Evolutionary conservation across 805 yeast genomes (phyloP), one percentile per base, ranked within the genome.

Genomic region (Spathaspora passalidarum): DNA sequence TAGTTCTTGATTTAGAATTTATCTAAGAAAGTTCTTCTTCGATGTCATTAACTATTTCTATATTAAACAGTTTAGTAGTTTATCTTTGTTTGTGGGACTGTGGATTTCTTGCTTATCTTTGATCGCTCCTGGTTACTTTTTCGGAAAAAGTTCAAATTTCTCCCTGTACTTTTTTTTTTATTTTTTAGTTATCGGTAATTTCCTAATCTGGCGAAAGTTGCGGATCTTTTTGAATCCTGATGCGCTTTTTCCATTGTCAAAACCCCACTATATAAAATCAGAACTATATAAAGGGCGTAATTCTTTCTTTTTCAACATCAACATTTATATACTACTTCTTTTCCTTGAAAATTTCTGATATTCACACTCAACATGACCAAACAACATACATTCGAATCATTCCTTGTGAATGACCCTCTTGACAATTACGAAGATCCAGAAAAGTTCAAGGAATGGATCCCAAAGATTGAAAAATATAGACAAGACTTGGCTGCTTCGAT

Each of bases 381-480:
- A 39, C 13, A 9, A 35, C 50, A 51, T n/a, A 21, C 51, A 6
- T 52, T 37, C 29, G 52, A 56, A 41, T 48, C 56, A 23, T 66
- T 67, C 49, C 59, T 69, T 41, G 60, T 61, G 42, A 61, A 57
- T 10, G 73, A 68, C 46, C 48, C 56, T 5, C 57, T 68, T 43
- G 57, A 55, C 19, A 52, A 53, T 9, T 71, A 66, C 47, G 75
- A 70, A 50, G 72, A 78, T 53, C 57, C 69, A 1, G 74, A 64
- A 49, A 67, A 69, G 41, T 79, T 62, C 55, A 66, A 62, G 39
- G 47, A 53, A 23, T 79, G 72, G 72, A 51, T 66, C 40, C 82
- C 82, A 9, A 75, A 73, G 52, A 65, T 79, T 45, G 67, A 71
- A 47, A 63, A 61, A 19, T 70, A 69, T 53, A 57, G 67, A 46